A percentile compares a stretch with the other conserved stretches of the same genome.
phyloP scores from a whole-genome alignment of 2,329 filamentous ascomycete genomes.

The Exophiala mesophila region DNA sequence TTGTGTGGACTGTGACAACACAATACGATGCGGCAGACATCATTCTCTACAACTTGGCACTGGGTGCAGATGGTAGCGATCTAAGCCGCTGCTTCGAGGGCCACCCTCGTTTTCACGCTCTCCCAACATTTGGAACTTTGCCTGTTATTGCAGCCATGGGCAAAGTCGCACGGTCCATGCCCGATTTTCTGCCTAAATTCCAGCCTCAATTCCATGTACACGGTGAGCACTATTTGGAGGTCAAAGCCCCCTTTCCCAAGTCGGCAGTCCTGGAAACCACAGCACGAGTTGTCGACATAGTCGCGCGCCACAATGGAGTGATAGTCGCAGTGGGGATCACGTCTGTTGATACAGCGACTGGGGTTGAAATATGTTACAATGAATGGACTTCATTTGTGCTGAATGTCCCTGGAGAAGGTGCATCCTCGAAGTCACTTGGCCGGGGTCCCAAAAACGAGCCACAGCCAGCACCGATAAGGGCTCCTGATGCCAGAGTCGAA shows the following conservation, averaged over 20 bases:
- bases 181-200: constrained; percentile 12
- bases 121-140: constrained; percentile 12
- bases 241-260: constrained; percentile 9
- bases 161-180: constrained; percentile 9
- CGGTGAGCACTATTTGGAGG: constrained; percentile 14
- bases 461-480: constrained; percentile 1
- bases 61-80: constrained; percentile 12
- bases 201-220: constrained; percentile 16
- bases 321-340: constrained; percentile 14
- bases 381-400: constrained; percentile 18
- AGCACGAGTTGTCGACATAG: constrained; percentile 13
- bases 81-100: constrained; percentile 13
- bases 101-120: constrained; percentile 13
- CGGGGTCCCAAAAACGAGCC: constrained; percentile 1
- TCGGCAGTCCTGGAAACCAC: constrained; percentile 6
- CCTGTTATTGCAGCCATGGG: constrained; percentile 14
- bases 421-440: neutral
- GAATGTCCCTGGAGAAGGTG: constrained; percentile 12
- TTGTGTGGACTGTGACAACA: constrained; percentile 8
- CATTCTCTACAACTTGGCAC: constrained; percentile 17
- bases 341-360: constrained; percentile 7
- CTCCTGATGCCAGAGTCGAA: constrained; percentile 7
- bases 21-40: constrained; percentile 10
- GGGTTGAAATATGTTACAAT: constrained; percentile 12
- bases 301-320: constrained; percentile 14